A percentile compares a stretch with the other conserved stretches of the same genome.
These are phyloP conservation scores for Austroboletus festivus DNA, from an alignment of 768 basidiomycete species.

Conservation along the genomic window DNA sequence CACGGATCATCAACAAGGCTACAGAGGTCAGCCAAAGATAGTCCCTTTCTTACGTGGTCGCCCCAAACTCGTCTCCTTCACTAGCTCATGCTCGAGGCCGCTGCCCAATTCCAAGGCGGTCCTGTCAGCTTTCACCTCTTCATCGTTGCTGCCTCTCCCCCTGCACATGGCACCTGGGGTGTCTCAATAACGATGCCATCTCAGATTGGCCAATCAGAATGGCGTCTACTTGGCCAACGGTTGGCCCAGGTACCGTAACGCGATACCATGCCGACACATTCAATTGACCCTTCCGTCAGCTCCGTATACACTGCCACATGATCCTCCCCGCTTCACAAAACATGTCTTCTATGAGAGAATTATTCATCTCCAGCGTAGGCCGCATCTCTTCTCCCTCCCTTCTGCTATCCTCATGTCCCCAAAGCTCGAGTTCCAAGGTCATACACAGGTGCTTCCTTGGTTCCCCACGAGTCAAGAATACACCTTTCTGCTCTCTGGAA, in stretches of 20 bases:
- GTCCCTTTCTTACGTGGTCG: background rate
- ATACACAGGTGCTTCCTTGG: conserved; percentile 31
- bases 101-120: conserved; percentile 29
- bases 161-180: conserved; percentile 32
- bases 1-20: conserved; percentile 40
- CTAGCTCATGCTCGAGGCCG: conserved; percentile 30
- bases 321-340: conserved; percentile 46
- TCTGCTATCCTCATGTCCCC: conserved; percentile 2
- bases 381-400: background rate
- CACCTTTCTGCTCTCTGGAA: conserved; percentile 44
- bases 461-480: conserved; percentile 40
- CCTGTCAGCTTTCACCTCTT: conserved; percentile 48
- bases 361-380: conserved; percentile 49
- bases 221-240: conserved; percentile 42
- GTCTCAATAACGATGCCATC: conserved; percentile 23
- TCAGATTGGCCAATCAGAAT: conserved; percentile 36
- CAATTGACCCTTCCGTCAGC: conserved; percentile 36
- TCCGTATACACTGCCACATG: conserved; percentile 56
- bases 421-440: conserved; percentile 26
- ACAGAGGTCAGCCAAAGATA: conserved; percentile 46
- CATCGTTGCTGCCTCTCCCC: conserved; percentile 50
- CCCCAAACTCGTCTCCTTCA: background rate
- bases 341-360: conserved; percentile 42
- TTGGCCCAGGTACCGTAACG: conserved; percentile 42
- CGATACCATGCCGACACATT: conserved; percentile 1